Percentiles rank a stretch among this genome's conserved stretches.
phyloP scores from a whole-genome alignment of 2,329 filamentous ascomycete genomes.

The Microsporum audouinii region DNA sequence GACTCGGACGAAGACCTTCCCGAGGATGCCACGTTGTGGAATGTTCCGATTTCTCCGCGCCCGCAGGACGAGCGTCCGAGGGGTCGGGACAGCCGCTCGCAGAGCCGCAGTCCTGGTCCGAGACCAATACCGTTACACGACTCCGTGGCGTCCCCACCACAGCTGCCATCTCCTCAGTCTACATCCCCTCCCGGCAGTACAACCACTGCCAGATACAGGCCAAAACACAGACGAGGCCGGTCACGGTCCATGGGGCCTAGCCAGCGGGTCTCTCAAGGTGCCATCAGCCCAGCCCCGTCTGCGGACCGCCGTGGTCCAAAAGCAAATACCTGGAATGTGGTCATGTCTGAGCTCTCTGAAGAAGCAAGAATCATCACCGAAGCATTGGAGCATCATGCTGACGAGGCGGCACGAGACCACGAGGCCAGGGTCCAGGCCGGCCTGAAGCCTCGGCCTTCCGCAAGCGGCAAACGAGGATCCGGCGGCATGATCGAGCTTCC shows the following conservation, averaged over 20 bases:
- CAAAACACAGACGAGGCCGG: conserved; percentile 20
- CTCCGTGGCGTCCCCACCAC: conserved; percentile 21
- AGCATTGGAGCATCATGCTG: conserved; percentile 47
- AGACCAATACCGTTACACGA: conserved; percentile 35
- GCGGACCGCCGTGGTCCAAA: conserved; percentile 32
- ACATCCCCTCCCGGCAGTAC: conserved; percentile 7
- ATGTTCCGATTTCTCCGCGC: conserved; percentile 40
- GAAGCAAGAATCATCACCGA: conserved; percentile 51
- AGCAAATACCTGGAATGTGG: conserved; percentile 49
- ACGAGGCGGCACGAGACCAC: conserved; percentile 35
- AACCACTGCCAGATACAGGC: not conserved
- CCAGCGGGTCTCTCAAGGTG: not conserved
- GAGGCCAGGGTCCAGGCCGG: conserved; percentile 40
- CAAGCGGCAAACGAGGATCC: conserved; percentile 26
- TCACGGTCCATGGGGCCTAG: conserved; percentile 28
- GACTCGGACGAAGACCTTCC: conserved; percentile 42
- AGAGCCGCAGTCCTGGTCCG: conserved; percentile 28
- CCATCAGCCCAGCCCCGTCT: not conserved
- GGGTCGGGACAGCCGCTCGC: conserved; percentile 34
- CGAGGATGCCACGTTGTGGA: conserved; percentile 41
- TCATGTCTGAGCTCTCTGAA: conserved; percentile 46
- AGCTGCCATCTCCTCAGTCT: conserved; percentile 23
- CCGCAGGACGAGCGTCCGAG: conserved; percentile 30
- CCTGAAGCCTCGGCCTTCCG: conserved; percentile 24
- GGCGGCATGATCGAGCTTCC: conserved; percentile 41